Conservation (phyloP, 1,139 yeast species). For the Yamadazyma membranifaciens region DNA sequence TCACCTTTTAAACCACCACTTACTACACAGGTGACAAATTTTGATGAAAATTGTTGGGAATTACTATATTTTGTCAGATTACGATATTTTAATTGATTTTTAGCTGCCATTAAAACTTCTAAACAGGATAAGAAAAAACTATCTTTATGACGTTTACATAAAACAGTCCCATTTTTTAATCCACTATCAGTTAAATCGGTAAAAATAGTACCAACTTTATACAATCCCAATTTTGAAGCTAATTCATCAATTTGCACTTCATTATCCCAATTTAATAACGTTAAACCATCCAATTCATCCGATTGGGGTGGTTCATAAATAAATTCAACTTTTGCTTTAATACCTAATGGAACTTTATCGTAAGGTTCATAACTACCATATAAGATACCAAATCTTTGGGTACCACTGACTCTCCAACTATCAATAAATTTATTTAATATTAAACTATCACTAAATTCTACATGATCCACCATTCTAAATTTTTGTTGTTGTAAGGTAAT, state of each 20-base stretch:
- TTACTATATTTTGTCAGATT: conserved; percentile 65
- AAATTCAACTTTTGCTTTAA: conserved; percentile 90
- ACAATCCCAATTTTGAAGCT: conserved; percentile 63
- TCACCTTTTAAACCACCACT: conserved; percentile 85
- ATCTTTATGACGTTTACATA: conserved; percentile 90
- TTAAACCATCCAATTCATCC: conserved; percentile 82
- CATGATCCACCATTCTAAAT: conserved; percentile 96
- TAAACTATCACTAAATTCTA: conserved; percentile 68
- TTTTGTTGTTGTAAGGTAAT: conserved; percentile 87
- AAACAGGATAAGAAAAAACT: conserved; percentile 85
- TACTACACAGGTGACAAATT: conserved; percentile 89
- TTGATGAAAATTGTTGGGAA: conserved; percentile 74
- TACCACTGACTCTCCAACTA: conserved; percentile 85
- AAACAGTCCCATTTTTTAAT: conserved; percentile 78
- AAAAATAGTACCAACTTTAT: conserved; percentile 78
- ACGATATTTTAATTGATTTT: conserved; percentile 67
- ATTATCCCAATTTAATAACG: conserved; percentile 63
- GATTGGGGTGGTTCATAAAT: conserved; percentile 91
- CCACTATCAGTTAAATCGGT: conserved; percentile 92
- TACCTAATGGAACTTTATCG: conserved; percentile 85
- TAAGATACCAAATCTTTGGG: conserved; percentile 81
- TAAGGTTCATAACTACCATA: conserved; percentile 80
- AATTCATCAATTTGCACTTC: conserved; percentile 51
- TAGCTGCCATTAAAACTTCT: conserved; percentile 85
- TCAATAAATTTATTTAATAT: conserved; percentile 83